phyloP scores from a whole-genome alignment of 2,329 filamentous ascomycete genomes.

The Coniella vitis region DNA sequence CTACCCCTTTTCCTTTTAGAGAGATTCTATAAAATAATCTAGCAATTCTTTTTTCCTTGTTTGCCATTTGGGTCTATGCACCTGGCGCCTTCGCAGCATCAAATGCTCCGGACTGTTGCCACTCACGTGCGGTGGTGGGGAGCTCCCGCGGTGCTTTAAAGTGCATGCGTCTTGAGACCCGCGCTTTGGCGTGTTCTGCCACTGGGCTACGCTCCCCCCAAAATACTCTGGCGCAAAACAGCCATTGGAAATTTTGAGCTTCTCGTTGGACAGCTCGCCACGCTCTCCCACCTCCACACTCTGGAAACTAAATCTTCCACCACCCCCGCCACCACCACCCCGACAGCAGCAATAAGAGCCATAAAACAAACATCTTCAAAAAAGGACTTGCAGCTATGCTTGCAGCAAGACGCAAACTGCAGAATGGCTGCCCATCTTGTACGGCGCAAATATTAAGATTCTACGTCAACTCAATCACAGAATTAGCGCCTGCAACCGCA shows the following conservation, averaged over 20 bases:
- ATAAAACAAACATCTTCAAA: not conserved
- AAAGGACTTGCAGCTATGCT: conserved; percentile 25
- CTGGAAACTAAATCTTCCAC: not conserved
- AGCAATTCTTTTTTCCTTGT: not conserved
- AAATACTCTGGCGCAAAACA: not conserved
- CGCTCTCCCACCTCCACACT: not conserved
- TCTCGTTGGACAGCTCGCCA: conserved; percentile 9
- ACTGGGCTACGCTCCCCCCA: not conserved
- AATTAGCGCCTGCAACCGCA: conserved; percentile 11
- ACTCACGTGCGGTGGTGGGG: not conserved
- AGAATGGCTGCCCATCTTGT: conserved; percentile 31
- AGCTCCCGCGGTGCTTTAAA: not conserved
- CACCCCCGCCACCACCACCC: not conserved
- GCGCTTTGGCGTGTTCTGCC: conserved; percentile 8
- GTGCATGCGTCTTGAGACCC: conserved; percentile 1
- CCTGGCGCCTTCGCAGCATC: not conserved
- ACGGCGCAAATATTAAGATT: conserved; percentile 30
- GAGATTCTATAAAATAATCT: not conserved
- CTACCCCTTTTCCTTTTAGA: not conserved
- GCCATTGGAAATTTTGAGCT: conserved; percentile 15
- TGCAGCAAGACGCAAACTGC: conserved; percentile 28
- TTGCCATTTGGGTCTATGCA: not conserved
- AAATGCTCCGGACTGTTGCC: not conserved
- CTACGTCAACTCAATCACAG: conserved; percentile 29
- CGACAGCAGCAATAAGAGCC: no score